Conservation (phyloP, 805 yeast genomes). For the Ogataea pilisensis region DNA sequence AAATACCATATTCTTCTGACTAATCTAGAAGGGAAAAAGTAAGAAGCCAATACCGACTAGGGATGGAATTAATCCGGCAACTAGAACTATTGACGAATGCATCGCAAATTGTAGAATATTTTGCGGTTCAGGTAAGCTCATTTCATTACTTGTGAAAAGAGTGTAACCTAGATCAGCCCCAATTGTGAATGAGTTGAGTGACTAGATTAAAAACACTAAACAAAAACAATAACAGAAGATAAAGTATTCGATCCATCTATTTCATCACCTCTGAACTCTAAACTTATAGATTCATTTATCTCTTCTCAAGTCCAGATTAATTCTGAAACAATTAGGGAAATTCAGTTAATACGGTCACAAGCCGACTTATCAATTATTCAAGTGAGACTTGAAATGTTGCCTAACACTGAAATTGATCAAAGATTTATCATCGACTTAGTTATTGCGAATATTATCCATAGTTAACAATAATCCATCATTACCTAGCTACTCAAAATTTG, state of each 20-base stretch:
- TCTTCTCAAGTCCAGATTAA: not conserved
- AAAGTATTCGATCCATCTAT: constrained; percentile 37
- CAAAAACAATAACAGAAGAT: constrained; percentile 66
- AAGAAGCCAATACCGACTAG: constrained; percentile 37
- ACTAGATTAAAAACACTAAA: constrained; percentile 64
- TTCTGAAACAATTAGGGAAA: not conserved
- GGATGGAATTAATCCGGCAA: constrained; percentile 40
- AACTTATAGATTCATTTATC: not conserved
- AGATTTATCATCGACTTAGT: not conserved
- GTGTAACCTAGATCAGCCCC: constrained; percentile 26
- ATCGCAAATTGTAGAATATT: constrained; percentile 19
- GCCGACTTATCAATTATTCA: not conserved
- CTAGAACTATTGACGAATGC: constrained; percentile 32
- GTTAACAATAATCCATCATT: too few species aligned
- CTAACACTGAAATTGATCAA: not conserved
- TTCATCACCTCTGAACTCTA: not conserved
- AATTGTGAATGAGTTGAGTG: constrained; percentile 39
- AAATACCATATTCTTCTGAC: constrained; percentile 74
- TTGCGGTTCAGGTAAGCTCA: constrained; percentile 24
- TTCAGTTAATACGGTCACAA: not conserved
- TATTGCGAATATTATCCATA: not conserved
- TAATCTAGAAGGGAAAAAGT: constrained; percentile 62
- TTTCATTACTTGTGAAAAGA: constrained; percentile 29
- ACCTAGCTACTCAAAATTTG: not conserved
- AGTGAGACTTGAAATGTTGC: not conserved